Percentiles rank a stretch among this genome's conserved stretches.
Conservation (phyloP, 192 early-diverging fungal genomes). For the Backusella circina region DNA sequence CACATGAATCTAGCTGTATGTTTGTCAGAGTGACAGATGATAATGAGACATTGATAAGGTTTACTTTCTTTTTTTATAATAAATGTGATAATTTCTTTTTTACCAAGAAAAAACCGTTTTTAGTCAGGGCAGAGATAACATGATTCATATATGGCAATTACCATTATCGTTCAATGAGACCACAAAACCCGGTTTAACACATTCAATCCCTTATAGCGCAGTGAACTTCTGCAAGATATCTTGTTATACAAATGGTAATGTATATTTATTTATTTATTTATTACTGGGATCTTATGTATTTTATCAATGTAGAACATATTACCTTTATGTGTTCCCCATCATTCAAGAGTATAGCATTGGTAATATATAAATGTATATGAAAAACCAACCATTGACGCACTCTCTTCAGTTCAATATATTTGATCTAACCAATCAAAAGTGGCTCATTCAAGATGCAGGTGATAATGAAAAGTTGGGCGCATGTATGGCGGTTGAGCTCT, state of each 20-base stretch:
- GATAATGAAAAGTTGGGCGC: neutral
- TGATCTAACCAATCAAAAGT: slow-evolving; percentile 5
- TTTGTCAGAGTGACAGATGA: slow-evolving; percentile 4
- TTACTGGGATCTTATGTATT: neutral
- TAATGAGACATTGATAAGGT: slow-evolving; percentile 23
- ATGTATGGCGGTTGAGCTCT: slow-evolving; percentile 26
- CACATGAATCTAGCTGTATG: slow-evolving; percentile 21
- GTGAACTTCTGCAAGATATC: slow-evolving; percentile 31
- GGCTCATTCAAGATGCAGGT: neutral
- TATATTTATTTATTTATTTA: neutral
- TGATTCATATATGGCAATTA: slow-evolving; percentile 28
- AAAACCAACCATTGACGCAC: neutral
- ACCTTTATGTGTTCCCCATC: slow-evolving; percentile 25
- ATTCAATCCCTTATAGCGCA: slow-evolving; percentile 15
- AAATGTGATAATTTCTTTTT: neutral
- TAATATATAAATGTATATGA: neutral
- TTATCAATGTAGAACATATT: neutral
- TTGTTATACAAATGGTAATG: neutral
- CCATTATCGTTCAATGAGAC: neutral
- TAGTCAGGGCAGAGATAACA: slow-evolving; percentile 35
- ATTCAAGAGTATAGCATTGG: slow-evolving; percentile 5
- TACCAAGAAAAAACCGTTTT: neutral
- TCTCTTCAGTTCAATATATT: slow-evolving; percentile 33
- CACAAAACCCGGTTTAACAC: neutral
- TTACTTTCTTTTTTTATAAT: neutral